Percentiles rank a stretch among this genome's conserved stretches.
Evolutionary conservation across 495 filamentous ascomycete genomes (phyloP).

Genomic region (Penicillium roqueforti): DNA sequence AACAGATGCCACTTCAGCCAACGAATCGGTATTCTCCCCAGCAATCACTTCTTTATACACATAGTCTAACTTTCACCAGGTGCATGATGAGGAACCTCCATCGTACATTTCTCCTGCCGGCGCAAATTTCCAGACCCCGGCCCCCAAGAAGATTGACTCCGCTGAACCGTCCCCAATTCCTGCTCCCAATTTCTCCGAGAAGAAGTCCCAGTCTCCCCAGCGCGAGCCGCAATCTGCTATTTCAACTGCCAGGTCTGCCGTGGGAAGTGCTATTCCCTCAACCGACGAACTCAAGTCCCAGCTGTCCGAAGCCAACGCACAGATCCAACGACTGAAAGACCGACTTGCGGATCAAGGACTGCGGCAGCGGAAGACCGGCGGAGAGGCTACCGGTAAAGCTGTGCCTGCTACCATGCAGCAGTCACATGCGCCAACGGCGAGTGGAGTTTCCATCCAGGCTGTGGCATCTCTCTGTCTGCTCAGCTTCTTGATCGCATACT

Average conservation of each 20-base stretch:
- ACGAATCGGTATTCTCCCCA: conserved; percentile 42
- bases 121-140: conserved; percentile 49
- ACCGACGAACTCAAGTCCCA: conserved; percentile 65
- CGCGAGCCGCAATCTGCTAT: conserved; percentile 9
- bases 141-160: conserved; percentile 32
- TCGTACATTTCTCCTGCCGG: conserved; percentile 53
- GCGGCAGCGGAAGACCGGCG: conserved; percentile 58
- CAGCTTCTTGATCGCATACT: conserved; percentile 88
- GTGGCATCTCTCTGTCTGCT: conserved; percentile 79
- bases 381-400: conserved; percentile 38
- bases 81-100: conserved; percentile 47
- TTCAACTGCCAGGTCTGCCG: conserved; percentile 37
- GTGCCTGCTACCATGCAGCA: conserved; percentile 45
- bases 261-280: conserved; percentile 43
- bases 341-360: conserved; percentile 66
- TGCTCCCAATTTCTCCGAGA: conserved; percentile 42
- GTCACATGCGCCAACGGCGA: conserved; percentile 44
- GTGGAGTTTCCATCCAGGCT: conserved; percentile 82
- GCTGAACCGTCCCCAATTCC: conserved; percentile 37
- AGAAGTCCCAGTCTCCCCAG: conserved; percentile 38
- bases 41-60: neutral
- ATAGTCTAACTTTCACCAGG: conserved; percentile 13
- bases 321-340: conserved; percentile 65
- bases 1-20: conserved; percentile 46
- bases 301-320: conserved; percentile 70